Evolutionary conservation across 805 yeast species (phyloP), one percentile per base, ranked within the genome.

Genomic region (Wickerhamomyces subpelliculosus): DNA sequence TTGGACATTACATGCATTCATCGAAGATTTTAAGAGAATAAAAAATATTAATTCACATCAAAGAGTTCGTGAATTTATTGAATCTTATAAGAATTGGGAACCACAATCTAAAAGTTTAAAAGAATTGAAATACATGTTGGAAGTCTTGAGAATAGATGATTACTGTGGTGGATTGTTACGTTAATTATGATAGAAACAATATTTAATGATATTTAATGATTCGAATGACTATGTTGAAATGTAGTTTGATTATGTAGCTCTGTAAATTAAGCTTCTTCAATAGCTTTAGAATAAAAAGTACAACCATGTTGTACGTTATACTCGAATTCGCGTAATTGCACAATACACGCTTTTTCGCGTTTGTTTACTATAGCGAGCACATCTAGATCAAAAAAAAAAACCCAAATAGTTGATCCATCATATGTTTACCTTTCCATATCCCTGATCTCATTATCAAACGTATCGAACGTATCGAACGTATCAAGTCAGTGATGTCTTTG

Each of bases 1-100:
- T 2, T 67, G 72, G 72, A 61, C 62, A 16, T 47, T 67, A 2
- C 70, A 66, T 43, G 70, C 65, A 16, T 60, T 60, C 18, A 37
- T 65, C 13, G 56, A 64, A 8, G 56, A 54, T 8, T 64, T 60
- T 43, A 54, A 59, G 26, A 49, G 40, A 10, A 37, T 64, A 12
- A 53, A 54, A 34, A 62, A 62, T 39, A 42, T 66, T 11, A 60
- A 65, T 1, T 41, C 48, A 1, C 50, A 48, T 7, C 24, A 39
- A 4, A 27, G 39, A 6, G 40, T 49, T 14, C 28, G 37, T 17
- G 10, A 10, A 5, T 35, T 47, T 14, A 20, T 46, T 11, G 27
- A 27, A 17, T 17, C 36, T 4, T 52, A 43, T 36, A 43, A 38
- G 26, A 27, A 19, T 1, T 51, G 51, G 53, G 47, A 42, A 23